Conservation (phyloP, 176 grass and related monocot genomes). For the Eremochloa ophiuroides region DNA sequence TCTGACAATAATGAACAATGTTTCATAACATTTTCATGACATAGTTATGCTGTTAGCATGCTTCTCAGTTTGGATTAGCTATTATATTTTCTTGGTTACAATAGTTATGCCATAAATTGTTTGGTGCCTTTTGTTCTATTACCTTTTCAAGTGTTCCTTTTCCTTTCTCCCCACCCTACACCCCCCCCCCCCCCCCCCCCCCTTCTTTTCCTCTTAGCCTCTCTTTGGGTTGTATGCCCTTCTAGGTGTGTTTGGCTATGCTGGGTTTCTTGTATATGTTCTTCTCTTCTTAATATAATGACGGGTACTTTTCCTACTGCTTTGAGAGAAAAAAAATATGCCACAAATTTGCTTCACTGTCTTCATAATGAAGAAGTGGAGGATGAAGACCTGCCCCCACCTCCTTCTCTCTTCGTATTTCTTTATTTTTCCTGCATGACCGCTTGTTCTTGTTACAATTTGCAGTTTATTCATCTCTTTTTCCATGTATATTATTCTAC, state of each 20-base stretch:
- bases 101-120: background rate
- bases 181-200: too few species aligned
- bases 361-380: background rate
- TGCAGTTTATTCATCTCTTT: background rate
- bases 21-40: constrained; percentile 16
- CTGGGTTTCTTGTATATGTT: background rate
- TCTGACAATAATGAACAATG: constrained; percentile 17
- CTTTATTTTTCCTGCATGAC: background rate
- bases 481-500: constrained; percentile 1
- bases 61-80: background rate
- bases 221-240: background rate
- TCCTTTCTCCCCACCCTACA: too few species aligned
- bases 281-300: background rate
- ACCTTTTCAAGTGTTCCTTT: background rate
- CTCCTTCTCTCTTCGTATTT: too few species aligned
- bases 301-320: background rate
- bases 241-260: background rate
- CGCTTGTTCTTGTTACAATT: constrained; percentile 6
- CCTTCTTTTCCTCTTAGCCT: background rate
- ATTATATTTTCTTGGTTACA: constrained; percentile 7
- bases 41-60: background rate
- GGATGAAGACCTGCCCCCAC: too few species aligned
- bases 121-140: background rate
- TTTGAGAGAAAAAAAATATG: background rate
- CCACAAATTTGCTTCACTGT: background rate